Base-by-base conservation (phyloP, 768 basidiomycete species). In the Russula ochroleuca region DNA sequence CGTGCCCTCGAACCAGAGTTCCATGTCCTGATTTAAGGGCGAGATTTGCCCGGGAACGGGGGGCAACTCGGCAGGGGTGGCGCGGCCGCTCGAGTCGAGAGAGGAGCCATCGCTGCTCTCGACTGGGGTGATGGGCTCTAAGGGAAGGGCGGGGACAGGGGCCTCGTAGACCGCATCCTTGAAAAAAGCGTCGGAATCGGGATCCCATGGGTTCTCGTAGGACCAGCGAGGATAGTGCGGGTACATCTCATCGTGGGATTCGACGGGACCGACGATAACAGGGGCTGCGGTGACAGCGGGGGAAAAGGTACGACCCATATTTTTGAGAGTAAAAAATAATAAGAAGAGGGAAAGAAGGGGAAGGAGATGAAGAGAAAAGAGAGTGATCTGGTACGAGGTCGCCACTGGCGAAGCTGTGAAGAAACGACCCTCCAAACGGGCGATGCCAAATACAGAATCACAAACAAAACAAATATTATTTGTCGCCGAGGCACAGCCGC, bases 171-270 rank as follows among this genome's bases (percentile, higher is more conserved):
- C 63, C 8, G 64, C 68, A 43, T 69, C 67, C 47, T 63, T 57
- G 52, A 69, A 69, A 61, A 69, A 69, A 23, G 68, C 68, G 21
- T 69, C 69, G 0, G 62, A 63, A 54, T 69, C 69, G 45, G 69
- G 69, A 60, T 69, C 69, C 59, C 65, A 69, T 38, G 68, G 17
- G 37, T 69, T 69, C 28, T 62, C 63, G 37, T 69, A 69, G 37
- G 64, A 59, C 69, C 69, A 69, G 52, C 47, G 59, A 53, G 25
- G 21, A 37, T 67, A 67, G 33, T 45, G 50, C 13, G 67, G 58
- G 15, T 38, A 52, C 23, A 61, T 52, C 28, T 63, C 62, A 21
- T 64, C 57, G 38, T 51, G 59, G 15, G 61, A 55, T 49, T 62
- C 62, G 37, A 31, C 45, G n/a, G 67, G 66, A 49, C 59, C 59